phyloP scores from a whole-genome alignment of 257 asterid species.

The Mitragyna speciosa region DNA sequence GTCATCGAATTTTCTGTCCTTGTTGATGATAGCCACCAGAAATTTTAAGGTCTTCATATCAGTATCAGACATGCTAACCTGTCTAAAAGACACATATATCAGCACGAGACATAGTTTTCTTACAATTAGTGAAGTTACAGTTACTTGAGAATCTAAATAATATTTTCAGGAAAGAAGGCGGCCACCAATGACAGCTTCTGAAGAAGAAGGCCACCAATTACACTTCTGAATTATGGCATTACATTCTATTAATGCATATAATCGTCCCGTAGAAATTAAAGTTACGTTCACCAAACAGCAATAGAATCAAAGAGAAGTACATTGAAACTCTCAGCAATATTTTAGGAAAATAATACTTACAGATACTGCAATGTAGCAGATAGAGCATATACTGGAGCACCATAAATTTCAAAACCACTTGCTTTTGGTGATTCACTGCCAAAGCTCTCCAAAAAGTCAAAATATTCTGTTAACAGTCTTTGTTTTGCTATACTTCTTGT shows the following conservation, averaged over 20 bases:
- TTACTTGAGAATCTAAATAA: not conserved
- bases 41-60: conserved; percentile 74
- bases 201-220: too few species aligned
- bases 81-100: conserved; percentile 40
- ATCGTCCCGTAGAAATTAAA: not conserved
- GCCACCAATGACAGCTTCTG: not conserved
- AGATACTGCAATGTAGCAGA: conserved; percentile 71
- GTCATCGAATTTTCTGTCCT: conserved; percentile 57
- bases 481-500: too few species aligned
- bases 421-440: too few species aligned
- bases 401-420: too few species aligned
- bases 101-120: not conserved
- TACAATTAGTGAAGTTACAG: not conserved
- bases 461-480: too few species aligned
- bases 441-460: too few species aligned
- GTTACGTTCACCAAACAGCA: not conserved
- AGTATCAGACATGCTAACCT: conserved; percentile 72
- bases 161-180: not conserved
- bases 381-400: too few species aligned
- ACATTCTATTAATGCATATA: not conserved
- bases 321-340: not conserved
- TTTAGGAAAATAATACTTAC: conserved; percentile 47
- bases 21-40: conserved; percentile 53
- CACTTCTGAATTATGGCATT: too few species aligned
- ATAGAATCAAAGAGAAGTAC: not conserved